Percentiles rank a stretch among this genome's conserved stretches.
Conservation (phyloP, 495 filamentous ascomycete genomes). For the Pyrenula aspistea region DNA sequence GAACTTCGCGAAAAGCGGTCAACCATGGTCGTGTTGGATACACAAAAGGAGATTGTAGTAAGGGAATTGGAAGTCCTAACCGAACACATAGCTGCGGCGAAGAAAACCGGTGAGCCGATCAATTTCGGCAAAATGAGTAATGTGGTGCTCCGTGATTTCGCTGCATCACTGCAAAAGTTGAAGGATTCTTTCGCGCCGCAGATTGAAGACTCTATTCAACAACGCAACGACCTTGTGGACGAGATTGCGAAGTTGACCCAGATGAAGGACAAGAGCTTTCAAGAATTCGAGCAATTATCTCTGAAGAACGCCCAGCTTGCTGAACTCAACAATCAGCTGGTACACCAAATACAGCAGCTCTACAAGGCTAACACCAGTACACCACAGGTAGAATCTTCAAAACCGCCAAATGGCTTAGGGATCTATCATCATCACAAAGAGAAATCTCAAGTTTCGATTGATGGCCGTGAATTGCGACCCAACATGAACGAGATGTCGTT, state of each 20-base stretch:
- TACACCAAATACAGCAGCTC: conserved; percentile 84
- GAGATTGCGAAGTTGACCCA: conserved; percentile 68
- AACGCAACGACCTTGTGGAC: conserved; percentile 68
- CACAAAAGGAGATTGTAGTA: conserved; percentile 88
- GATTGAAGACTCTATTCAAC: conserved; percentile 75
- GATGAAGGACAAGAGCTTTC: conserved; percentile 79
- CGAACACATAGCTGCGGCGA: conserved; percentile 57
- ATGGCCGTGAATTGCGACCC: conserved; percentile 30
- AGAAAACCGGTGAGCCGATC: conserved; percentile 50
- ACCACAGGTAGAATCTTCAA: conserved; percentile 30
- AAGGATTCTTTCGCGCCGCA: conserved; percentile 66
- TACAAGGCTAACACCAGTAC: conserved; percentile 64
- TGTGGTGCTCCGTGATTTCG: conserved; percentile 76
- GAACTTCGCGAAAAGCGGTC: conserved; percentile 88
- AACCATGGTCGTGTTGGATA: conserved; percentile 90
- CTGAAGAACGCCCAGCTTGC: conserved; percentile 87
- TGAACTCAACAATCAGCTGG: conserved; percentile 88
- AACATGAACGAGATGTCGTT: conserved; percentile 35
- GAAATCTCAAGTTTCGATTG: conserved; percentile 55
- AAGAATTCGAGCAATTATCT: conserved; percentile 89
- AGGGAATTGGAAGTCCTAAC: conserved; percentile 82
- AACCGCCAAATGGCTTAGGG: conserved; percentile 62
- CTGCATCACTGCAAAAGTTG: conserved; percentile 71
- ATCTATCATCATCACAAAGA: conserved; percentile 73
- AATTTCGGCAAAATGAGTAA: conserved; percentile 70